Conservation (phyloP, 495 filamentous ascomycete genomes). For the Talaromyces adpressus region DNA sequence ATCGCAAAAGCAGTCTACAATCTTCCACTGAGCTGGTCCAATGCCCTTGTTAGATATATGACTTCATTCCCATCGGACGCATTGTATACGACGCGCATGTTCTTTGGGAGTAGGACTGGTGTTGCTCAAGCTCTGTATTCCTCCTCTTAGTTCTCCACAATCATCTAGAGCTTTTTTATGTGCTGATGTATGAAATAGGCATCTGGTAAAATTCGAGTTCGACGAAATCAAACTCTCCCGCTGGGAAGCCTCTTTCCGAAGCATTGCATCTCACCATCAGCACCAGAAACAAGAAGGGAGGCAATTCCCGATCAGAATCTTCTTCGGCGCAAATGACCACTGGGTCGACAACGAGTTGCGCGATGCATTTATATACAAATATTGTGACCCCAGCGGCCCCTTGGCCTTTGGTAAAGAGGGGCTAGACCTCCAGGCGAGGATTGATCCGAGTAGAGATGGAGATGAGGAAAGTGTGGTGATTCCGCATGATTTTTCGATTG, state of each 20-base stretch:
- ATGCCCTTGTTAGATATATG: neutral
- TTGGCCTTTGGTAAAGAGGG: neutral
- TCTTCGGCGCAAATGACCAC: slow-evolving; percentile 5
- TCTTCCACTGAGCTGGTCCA: neutral
- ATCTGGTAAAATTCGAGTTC: neutral
- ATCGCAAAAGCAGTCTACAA: neutral
- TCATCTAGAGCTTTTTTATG: neutral
- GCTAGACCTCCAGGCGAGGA: neutral
- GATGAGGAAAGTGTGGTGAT: slow-evolving; percentile 9
- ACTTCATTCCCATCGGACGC: slow-evolving; percentile 1
- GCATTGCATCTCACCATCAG: neutral
- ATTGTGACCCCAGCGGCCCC: slow-evolving; percentile 3
- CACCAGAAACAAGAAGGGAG: neutral
- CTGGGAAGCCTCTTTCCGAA: slow-evolving; percentile 6
- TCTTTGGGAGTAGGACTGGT: slow-evolving; percentile 8
- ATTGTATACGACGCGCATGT: neutral
- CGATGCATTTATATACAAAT: slow-evolving; percentile 6
- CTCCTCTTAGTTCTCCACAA: neutral
- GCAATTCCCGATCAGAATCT: slow-evolving; percentile 3
- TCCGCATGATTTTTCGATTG: slow-evolving; percentile 9
- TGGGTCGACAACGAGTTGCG: slow-evolving; percentile 6
- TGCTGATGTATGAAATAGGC: neutral
- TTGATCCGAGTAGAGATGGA: slow-evolving; percentile 8
- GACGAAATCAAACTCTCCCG: slow-evolving; percentile 5
- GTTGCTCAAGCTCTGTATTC: slow-evolving; percentile 7